Conservation (phyloP, 768 basidiomycete species). For the Omphalotus guepiniiformis region DNA sequence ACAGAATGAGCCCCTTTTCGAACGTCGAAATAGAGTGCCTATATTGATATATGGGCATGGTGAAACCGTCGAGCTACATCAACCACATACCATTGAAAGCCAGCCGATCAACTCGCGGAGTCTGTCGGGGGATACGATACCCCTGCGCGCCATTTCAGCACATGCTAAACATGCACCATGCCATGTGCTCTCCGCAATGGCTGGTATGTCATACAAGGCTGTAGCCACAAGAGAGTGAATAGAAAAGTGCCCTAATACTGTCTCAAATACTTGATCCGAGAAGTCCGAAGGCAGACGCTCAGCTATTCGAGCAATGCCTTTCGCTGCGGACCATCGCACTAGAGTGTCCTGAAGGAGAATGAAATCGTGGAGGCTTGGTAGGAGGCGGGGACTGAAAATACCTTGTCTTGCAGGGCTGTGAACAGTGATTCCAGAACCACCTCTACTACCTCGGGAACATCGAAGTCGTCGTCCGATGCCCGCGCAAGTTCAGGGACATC, state of each 20-base stretch:
- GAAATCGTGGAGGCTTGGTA: slow-evolving; percentile 4
- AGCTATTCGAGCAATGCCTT: slow-evolving; percentile 82
- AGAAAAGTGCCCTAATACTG: slow-evolving; percentile 68
- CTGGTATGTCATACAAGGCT: slow-evolving; percentile 64
- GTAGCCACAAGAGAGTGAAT: slow-evolving; percentile 67
- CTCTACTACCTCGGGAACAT: slow-evolving; percentile 81
- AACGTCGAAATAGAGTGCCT: slow-evolving; percentile 92
- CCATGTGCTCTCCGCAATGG: slow-evolving; percentile 85
- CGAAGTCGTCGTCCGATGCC: slow-evolving; percentile 43
- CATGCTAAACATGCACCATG: slow-evolving; percentile 92
- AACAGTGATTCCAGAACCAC: slow-evolving; percentile 69
- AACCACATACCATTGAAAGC: slow-evolving; percentile 67
- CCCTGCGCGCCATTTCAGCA: slow-evolving; percentile 88
- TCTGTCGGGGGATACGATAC: slow-evolving; percentile 54
- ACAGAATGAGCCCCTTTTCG: slow-evolving; percentile 90
- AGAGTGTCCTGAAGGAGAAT: slow-evolving; percentile 69
- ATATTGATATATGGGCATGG: slow-evolving; percentile 2
- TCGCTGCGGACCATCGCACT: slow-evolving; percentile 93
- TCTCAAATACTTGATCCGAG: slow-evolving; percentile 77
- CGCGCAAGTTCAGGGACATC: slow-evolving; percentile 11
- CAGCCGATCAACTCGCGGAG: slow-evolving; percentile 69
- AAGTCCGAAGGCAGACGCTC: slow-evolving; percentile 76
- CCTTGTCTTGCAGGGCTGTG: slow-evolving; percentile 74
- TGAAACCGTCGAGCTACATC: slow-evolving; percentile 9
- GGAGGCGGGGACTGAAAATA: slow-evolving; percentile 25